Conservation (phyloP, 176 grass and related monocot genomes). For the Ensete glaucum region DNA sequence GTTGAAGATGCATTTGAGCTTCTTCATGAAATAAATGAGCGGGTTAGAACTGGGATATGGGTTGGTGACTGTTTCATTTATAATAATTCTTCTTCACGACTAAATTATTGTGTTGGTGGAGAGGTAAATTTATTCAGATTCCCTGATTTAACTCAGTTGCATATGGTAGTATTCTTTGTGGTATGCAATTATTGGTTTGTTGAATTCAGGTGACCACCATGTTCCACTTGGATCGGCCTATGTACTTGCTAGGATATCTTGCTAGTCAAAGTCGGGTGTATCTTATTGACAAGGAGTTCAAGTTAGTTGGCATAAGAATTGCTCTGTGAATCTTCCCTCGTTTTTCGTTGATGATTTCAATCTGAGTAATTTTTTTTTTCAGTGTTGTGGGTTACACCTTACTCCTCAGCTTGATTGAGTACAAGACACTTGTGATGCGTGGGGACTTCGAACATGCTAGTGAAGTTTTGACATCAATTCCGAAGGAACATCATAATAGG, state of each 20-base stretch:
- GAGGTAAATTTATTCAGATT: slow-evolving; percentile 27
- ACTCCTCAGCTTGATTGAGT: slow-evolving; percentile 97
- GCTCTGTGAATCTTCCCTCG: not conserved
- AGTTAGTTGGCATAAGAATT: slow-evolving; percentile 23
- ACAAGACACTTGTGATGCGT: slow-evolving; percentile 59
- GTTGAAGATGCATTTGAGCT: slow-evolving; percentile 68
- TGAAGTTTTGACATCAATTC: slow-evolving; percentile 74
- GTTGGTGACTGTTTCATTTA: slow-evolving; percentile 69
- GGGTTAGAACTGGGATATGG: slow-evolving; percentile 33
- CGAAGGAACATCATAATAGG: slow-evolving; percentile 61
- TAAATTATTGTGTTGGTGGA: slow-evolving; percentile 67
- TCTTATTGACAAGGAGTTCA: slow-evolving; percentile 61
- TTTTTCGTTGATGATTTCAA: slow-evolving; percentile 20
- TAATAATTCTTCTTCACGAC: slow-evolving; percentile 51
- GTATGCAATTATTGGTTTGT: slow-evolving; percentile 3
- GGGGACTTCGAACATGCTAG: slow-evolving; percentile 48
- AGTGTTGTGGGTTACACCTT: slow-evolving; percentile 98
- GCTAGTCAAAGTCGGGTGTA: slow-evolving; percentile 65
- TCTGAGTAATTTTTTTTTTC: slow-evolving; percentile 38
- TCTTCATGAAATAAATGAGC: slow-evolving; percentile 59
- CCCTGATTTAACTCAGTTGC: not conserved
- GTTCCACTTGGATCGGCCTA: slow-evolving; percentile 67
- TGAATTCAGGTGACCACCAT: slow-evolving; percentile 46
- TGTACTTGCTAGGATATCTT: slow-evolving; percentile 67
- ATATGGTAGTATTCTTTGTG: not conserved